Percentiles rank a stretch among this genome's conserved stretches.
These are phyloP conservation scores for Kazachstania viticola DNA, from an alignment of 805 yeast genomes.

Conservation along the genomic window DNA sequence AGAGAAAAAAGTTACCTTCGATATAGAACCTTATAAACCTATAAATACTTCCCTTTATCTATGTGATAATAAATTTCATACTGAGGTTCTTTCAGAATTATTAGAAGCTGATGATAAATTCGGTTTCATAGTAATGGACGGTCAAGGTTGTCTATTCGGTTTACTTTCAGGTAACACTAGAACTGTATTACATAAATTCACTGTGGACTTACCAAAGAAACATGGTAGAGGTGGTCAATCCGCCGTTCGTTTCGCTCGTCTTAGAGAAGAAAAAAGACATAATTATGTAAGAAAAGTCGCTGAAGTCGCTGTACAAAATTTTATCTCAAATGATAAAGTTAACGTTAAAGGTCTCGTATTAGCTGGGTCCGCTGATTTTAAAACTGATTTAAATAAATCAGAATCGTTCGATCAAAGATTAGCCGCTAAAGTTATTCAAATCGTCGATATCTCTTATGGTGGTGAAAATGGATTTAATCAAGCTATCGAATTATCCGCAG, in stretches of 20 bases:
- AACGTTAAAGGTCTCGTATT: constrained; percentile 88
- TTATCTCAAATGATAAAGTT: constrained; percentile 88
- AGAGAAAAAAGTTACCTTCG: constrained; percentile 91
- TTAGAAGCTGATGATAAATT: constrained; percentile 92
- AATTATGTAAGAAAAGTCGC: constrained; percentile 97
- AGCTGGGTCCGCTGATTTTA: constrained; percentile 99
- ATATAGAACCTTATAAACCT: constrained; percentile 98
- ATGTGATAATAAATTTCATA: constrained; percentile 97
- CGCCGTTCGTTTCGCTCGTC: constrained; percentile 96
- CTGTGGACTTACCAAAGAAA: constrained; percentile 96
- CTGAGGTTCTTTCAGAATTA: constrained; percentile 89
- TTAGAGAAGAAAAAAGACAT: constrained; percentile 98
- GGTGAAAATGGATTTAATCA: constrained; percentile 99
- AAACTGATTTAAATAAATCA: constrained; percentile 83
- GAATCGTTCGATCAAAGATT: constrained; percentile 90
- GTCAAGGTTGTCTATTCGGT: constrained; percentile 97
- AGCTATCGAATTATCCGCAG: constrained; percentile 96
- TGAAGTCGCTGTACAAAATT: constrained; percentile 94
- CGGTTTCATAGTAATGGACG: constrained; percentile 98
- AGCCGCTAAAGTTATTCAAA: constrained; percentile 73
- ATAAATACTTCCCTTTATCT: constrained; percentile 91
- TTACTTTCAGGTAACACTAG: constrained; percentile 92
- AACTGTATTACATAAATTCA: constrained; percentile 90
- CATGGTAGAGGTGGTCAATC: constrained; percentile 99
- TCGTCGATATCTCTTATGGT: constrained; percentile 96